A percentile compares a stretch with the other conserved stretches of the same genome.
Evolutionary conservation across 768 basidiomycete species (phyloP).

Genomic region (Boletus vermiculosoides): DNA sequence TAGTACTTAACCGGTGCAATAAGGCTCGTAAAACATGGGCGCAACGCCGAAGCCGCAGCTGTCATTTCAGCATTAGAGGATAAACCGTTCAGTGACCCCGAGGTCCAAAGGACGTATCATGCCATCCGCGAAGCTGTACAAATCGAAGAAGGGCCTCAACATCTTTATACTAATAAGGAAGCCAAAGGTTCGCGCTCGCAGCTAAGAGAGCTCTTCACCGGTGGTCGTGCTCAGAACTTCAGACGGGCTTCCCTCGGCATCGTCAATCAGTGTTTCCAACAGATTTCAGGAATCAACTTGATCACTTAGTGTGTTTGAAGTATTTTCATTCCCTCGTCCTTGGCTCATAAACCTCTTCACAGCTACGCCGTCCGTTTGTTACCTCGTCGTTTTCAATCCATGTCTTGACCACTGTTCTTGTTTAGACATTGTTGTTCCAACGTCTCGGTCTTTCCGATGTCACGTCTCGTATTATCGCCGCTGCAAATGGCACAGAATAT

Average conservation of each 20-base stretch:
- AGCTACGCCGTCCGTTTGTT: constrained; percentile 33
- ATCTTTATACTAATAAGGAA: neutral
- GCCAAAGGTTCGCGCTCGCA: constrained; percentile 20
- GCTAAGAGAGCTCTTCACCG: constrained; percentile 53
- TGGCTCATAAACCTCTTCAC: constrained; percentile 14
- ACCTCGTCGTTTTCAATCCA: neutral
- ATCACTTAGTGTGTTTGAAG: constrained; percentile 55
- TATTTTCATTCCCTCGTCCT: constrained; percentile 3
- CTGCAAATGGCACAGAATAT: constrained; percentile 71
- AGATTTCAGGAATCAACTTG: constrained; percentile 65
- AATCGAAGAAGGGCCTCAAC: constrained; percentile 34
- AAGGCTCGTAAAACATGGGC: constrained; percentile 57
- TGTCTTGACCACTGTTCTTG: neutral
- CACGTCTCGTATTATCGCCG: constrained; percentile 60
- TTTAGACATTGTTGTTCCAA: constrained; percentile 52
- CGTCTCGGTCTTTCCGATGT: constrained; percentile 56
- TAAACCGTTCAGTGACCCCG: constrained; percentile 44
- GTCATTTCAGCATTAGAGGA: constrained; percentile 64
- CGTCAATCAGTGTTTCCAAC: constrained; percentile 64
- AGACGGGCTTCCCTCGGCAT: constrained; percentile 55
- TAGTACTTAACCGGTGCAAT: neutral
- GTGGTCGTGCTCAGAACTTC: constrained; percentile 61
- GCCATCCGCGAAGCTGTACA: constrained; percentile 54
- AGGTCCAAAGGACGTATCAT: constrained; percentile 50
- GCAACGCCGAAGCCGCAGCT: constrained; percentile 53